Evolutionary conservation across 371 early-diverging fungal genomes (phyloP).

Genomic region (Sporodiniella umbellata): DNA sequence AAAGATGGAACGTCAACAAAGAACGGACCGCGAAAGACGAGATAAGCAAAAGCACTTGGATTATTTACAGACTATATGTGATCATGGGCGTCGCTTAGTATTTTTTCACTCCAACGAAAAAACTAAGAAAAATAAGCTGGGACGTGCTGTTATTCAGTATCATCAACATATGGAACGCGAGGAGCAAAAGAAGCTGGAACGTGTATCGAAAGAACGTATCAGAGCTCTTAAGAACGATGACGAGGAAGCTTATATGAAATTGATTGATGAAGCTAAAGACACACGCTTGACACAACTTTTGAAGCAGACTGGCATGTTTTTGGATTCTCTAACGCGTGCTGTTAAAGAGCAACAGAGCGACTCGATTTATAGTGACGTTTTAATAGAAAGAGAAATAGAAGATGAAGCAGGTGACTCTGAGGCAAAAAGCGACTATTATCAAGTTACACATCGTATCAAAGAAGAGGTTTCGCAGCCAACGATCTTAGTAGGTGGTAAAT

Average conservation of each 20-base stretch:
- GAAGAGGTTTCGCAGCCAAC: conserved; percentile 81
- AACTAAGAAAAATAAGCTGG: conserved; percentile 67
- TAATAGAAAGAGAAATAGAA: conserved; percentile 38
- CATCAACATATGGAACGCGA: conserved; percentile 89
- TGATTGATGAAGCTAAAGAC: conserved; percentile 94
- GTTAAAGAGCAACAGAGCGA: conserved; percentile 73
- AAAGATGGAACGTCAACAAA: conserved; percentile 84
- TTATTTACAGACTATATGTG: conserved; percentile 70
- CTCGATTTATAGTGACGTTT: conserved; percentile 26
- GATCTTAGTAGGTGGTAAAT: conserved; percentile 82
- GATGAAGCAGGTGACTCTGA: conserved; percentile 20
- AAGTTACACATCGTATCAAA: conserved; percentile 79
- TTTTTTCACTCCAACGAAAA: conserved; percentile 62
- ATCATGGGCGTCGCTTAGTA: conserved; percentile 77
- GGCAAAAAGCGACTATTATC: conserved; percentile 80
- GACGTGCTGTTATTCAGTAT: conserved; percentile 69
- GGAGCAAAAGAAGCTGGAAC: conserved; percentile 81
- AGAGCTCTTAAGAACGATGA: conserved; percentile 92
- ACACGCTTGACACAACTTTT: conserved; percentile 93
- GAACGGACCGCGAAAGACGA: conserved; percentile 81
- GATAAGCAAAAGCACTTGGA: conserved; percentile 84
- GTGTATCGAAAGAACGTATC: conserved; percentile 90
- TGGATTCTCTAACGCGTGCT: conserved; percentile 75
- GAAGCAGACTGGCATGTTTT: conserved; percentile 84
- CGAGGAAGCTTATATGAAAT: conserved; percentile 93